Percentiles rank a stretch among this genome's conserved stretches.
Evolutionary conservation across 192 early-diverging fungal species (phyloP).

Genomic region (Backusella morwellensis): DNA sequence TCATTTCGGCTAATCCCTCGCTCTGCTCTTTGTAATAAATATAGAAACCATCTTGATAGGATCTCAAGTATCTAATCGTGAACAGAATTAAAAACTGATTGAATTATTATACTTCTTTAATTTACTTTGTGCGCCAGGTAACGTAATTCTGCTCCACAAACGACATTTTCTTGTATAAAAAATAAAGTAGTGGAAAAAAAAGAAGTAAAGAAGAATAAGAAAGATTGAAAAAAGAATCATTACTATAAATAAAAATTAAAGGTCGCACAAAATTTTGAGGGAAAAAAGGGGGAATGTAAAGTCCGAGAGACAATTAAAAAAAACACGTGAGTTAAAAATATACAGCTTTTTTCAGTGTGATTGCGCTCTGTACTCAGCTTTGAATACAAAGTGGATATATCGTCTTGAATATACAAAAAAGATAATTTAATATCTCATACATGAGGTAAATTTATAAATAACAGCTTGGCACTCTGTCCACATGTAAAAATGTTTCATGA

Average conservation of each 20-base stretch:
- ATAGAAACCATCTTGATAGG: constrained; percentile 45
- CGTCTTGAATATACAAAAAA: no score
- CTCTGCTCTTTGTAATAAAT: constrained; percentile 53
- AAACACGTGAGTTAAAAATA: background rate
- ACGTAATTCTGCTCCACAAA: constrained; percentile 3
- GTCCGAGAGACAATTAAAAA: background rate
- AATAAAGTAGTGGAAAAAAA: background rate
- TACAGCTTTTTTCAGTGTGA: background rate
- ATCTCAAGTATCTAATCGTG: constrained; percentile 39
- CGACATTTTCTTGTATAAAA: background rate
- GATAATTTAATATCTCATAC: no score
- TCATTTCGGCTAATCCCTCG: constrained; percentile 47
- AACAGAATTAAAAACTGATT: background rate
- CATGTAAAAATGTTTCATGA: no score
- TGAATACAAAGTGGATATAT: background rate
- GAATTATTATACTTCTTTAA: background rate
- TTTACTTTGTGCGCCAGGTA: background rate
- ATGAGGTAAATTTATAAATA: no score
- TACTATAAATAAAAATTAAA: background rate
- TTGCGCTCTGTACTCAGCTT: background rate
- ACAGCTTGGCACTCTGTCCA: no score
- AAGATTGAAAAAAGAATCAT: background rate
- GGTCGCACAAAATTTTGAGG: background rate
- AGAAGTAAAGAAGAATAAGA: constrained; percentile 3
- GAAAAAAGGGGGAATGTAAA: background rate